phyloP scores from a whole-genome alignment of 768 basidiomycete species.

The Mycena leptocephala region DNA sequence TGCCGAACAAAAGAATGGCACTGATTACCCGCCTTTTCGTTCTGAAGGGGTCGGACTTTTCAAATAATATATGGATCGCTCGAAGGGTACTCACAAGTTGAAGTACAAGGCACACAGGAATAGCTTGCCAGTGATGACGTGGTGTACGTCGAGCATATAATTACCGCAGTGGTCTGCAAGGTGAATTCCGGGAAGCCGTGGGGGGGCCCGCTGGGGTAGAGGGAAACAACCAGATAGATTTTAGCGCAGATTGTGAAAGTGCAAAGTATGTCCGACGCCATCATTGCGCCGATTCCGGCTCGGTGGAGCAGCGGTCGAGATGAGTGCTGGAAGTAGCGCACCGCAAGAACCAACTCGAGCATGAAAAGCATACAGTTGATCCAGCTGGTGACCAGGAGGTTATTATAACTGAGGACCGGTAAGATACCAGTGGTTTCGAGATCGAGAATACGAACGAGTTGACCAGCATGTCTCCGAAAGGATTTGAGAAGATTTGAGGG shows the following conservation, averaged over 20 bases:
- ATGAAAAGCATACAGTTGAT: conserved; percentile 10
- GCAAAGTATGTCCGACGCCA: neutral
- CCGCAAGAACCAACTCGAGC: neutral
- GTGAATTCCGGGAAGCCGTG: neutral
- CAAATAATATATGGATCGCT: neutral
- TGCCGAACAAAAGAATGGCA: neutral
- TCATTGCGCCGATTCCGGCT: neutral
- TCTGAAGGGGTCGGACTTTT: neutral
- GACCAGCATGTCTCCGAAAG: neutral
- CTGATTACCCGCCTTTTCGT: neutral
- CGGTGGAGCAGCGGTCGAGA: neutral
- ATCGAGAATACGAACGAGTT: neutral
- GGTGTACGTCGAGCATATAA: neutral
- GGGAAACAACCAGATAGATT: neutral
- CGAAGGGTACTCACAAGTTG: neutral
- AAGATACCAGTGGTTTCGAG: neutral
- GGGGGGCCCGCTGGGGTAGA: neutral
- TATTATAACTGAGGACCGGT: neutral
- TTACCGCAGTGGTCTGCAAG: neutral
- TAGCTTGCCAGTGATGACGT: neutral
- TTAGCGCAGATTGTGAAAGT: neutral
- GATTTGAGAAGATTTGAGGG: neutral
- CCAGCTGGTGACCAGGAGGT: neutral
- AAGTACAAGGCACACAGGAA: conserved; percentile 2
- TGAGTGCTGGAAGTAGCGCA: neutral